These are phyloP conservation scores for Tripterygium wilfordii DNA, from an alignment of 177 flowering plant genomes.

Conservation along the genomic window DNA sequence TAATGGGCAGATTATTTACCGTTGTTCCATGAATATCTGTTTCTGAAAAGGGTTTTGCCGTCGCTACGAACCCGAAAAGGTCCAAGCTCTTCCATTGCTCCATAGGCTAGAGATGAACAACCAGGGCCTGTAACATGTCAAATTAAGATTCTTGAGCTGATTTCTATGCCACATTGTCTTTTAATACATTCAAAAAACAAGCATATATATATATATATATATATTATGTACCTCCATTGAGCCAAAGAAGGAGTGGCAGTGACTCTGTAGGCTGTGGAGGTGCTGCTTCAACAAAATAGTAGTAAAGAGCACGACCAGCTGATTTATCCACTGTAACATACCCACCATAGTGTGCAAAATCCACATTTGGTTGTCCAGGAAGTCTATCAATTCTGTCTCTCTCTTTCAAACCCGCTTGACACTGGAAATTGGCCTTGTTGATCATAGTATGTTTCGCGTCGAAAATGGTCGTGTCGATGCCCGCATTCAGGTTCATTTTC, in stretches of 20 bases:
- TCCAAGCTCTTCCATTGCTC: conserved; percentile 77
- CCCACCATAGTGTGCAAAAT: conserved; percentile 40
- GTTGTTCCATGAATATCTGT: conserved; percentile 59
- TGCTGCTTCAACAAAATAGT: conserved; percentile 46
- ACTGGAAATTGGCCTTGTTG: background rate
- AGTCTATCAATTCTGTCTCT: conserved; percentile 29
- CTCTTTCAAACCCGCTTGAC: conserved; percentile 32
- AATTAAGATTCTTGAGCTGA: no score
- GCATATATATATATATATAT: no score
- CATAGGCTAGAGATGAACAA: conserved; percentile 72
- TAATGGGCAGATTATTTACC: conserved; percentile 35
- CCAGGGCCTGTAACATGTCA: conserved; percentile 71
- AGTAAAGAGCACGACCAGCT: conserved; percentile 38
- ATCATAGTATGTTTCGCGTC: background rate
- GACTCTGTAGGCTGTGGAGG: conserved; percentile 11
- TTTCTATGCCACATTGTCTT: no score
- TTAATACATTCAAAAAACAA: no score
- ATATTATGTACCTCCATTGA: conserved; percentile 64
- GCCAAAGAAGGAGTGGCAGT: conserved; percentile 52
- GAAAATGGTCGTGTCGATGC: conserved; percentile 11
- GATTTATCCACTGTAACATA: conserved; percentile 38
- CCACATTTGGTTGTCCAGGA: conserved; percentile 44
- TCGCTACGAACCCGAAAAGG: conserved; percentile 70
- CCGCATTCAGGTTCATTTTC: conserved; percentile 3
- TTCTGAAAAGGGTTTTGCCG: conserved; percentile 54